Base-by-base conservation (phyloP, 495 filamentous ascomycete species). In the Neurospora tetraspora region DNA sequence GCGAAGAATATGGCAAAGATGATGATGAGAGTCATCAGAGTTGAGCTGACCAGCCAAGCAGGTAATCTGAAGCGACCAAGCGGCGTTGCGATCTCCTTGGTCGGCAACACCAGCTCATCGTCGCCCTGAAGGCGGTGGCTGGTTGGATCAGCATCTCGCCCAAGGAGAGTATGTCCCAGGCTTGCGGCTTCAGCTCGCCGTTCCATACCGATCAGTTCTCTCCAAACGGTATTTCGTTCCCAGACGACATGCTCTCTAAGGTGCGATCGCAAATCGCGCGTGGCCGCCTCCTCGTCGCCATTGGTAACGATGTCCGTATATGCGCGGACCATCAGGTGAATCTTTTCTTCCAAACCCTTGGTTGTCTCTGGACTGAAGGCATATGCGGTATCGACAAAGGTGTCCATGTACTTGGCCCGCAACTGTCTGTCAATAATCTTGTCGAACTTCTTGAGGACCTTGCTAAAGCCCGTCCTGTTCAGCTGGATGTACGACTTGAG, bases 131-230 rank as follows among this genome's bases (percentile, higher is more conserved):
- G 85, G 27, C 91, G 87, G 42, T 89, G 86, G 45, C 90, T 89
- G 31, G 88, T 81, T 14, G 89, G 90, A 72, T 96, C 92, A 4
- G 82, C 82, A 39, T 93, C 91, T 8, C 88, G 85, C 20, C 94
- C 94, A 4, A 98, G 87, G 68, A 99, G 86, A 7, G 93, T 93
- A 72, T 89, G 87, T 18, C 96, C 96, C 74, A 99, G 87, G 73
- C 94, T 97, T 14, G 95, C 96, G 31, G 94, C 96, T 81, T 99
- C 94, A 6, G 94, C 93, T 83, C 97, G 96, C 31, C 96, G 87
- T 83, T 99, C 96, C 74, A 99, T 93, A 71, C 95, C 96, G 78
- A 99, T 99, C 89, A 99, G 95, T 75, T 99, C 96, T 80, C 96
- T 85, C 96, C 96, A 99, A 5, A 99, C 96, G 0, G 96, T 99